Percentiles rank a stretch among this genome's conserved stretches.
phyloP scores from a whole-genome alignment of 2,329 filamentous ascomycete genomes.

The Reticulascus tulasneorum region DNA sequence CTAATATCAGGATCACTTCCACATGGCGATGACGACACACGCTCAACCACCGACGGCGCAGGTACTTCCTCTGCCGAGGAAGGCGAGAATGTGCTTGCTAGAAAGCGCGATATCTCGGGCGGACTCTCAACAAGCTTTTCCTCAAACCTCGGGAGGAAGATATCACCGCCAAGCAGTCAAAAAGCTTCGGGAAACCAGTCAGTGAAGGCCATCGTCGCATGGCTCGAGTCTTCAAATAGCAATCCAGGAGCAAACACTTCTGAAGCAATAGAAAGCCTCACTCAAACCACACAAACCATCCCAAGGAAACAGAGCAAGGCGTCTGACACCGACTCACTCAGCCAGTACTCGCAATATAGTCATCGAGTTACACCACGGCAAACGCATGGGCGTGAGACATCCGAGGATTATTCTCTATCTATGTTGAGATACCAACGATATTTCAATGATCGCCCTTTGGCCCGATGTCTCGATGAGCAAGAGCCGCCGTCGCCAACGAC shows the following conservation, averaged over 20 bases:
- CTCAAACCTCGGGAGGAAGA: neutral
- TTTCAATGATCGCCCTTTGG: slow-evolving; percentile 5
- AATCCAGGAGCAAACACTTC: too few species aligned
- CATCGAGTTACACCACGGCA: neutral
- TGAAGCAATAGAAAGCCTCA: too few species aligned
- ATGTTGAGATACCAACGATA: slow-evolving; percentile 10
- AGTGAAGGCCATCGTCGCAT: slow-evolving; percentile 12
- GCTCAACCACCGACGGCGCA: too few species aligned
- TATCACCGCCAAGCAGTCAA: too few species aligned
- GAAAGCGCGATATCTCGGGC: slow-evolving; percentile 6
- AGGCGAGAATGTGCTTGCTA: slow-evolving; percentile 4
- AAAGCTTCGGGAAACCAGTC: slow-evolving; percentile 5
- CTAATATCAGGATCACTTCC: too few species aligned
- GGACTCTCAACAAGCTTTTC: slow-evolving; percentile 1
- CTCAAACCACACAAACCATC: too few species aligned
- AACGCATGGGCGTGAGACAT: neutral
- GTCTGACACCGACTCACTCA: neutral
- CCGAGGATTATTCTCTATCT: slow-evolving; percentile 4
- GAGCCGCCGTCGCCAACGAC: slow-evolving; percentile 5
- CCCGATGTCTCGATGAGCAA: slow-evolving; percentile 8
- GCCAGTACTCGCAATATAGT: neutral
- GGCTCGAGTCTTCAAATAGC: slow-evolving; percentile 3
- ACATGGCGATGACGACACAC: too few species aligned
- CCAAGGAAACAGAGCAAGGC: neutral
- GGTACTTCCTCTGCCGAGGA: slow-evolving; percentile 4